Evolutionary conservation across 164 flowering plant genomes (phyloP), one percentile per base, ranked within the genome.

Genomic region (Sedum album): DNA sequence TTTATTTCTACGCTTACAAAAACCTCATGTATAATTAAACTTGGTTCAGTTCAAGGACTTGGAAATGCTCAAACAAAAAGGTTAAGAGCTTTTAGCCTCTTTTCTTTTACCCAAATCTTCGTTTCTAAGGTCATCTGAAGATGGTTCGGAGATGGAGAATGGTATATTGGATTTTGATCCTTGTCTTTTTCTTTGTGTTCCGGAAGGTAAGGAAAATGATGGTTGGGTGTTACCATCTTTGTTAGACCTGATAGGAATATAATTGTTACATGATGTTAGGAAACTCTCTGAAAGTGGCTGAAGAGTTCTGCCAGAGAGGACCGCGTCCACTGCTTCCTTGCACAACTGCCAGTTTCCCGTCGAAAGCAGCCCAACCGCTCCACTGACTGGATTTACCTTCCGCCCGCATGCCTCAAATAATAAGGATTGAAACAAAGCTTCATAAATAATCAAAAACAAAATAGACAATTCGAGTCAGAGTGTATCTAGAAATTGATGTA

Each of bases 311-410:
- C 89, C 89, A 28, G 74, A 30, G 23, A 85, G 82, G 18, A 83
- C 82, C 0, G 82, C 78, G 69, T 81, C 80, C 28, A 82, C 86
- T 57, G 87, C 89, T 25, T 70, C 71, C 77, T 83, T 79, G 66
- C 89, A 85, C 60, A 85, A 69, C 66, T 81, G 81, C 89, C 89
- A 85, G 70, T 83, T 82, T 0, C 89, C 89, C 21, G 76, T 72
- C 63, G 77, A 78, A 13, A 85, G 66, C 0, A 85, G 77, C 31
- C 89, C 89, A 21, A 85, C 82, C 20, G 86, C 87, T 9, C 89
- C 89, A 71, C 69, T 77, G 26, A 85, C 89, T 3, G 89, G 87
- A 31, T 83, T 85, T 38, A 85, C 79, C 55, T 83, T 82, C 0
- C 89, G 76, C 6, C 87, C 89, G 23, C 86, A 83, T 10, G 89